Evolutionary conservation across 1,139 yeast genomes (phyloP).

Genomic region (Sugiyamaella japonica): DNA sequence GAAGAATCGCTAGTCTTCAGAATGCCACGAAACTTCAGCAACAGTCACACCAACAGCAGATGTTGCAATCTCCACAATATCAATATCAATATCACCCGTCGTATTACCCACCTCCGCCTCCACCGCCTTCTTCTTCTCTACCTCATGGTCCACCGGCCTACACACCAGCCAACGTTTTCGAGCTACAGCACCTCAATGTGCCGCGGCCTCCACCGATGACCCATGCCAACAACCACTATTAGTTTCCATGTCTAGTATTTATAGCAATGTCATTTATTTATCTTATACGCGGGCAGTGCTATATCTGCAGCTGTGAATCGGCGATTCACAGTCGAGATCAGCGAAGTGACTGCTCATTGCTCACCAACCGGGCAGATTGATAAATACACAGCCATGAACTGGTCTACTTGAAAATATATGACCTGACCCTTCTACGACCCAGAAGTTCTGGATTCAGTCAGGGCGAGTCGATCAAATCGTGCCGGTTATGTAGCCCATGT

Average conservation of each 20-base stretch:
- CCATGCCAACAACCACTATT: constrained; percentile 6
- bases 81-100: neutral
- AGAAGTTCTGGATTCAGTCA: neutral
- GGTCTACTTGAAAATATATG: no score
- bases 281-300: neutral
- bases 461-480: neutral
- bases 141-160: constrained; percentile 4
- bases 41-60: neutral
- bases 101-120: constrained; percentile 1
- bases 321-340: no score
- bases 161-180: constrained; percentile 1
- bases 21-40: neutral
- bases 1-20: neutral
- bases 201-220: constrained; percentile 14
- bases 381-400: no score
- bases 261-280: neutral
- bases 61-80: neutral
- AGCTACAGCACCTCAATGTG: neutral
- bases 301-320: no score
- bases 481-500: neutral
- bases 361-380: no score
- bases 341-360: no score
- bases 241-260: neutral
- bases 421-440: no score
- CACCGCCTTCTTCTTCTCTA: constrained; percentile 4